These are phyloP conservation scores for Arabis hirsuta DNA, from an alignment of 345 rosid genomes.

Conservation along the genomic window DNA sequence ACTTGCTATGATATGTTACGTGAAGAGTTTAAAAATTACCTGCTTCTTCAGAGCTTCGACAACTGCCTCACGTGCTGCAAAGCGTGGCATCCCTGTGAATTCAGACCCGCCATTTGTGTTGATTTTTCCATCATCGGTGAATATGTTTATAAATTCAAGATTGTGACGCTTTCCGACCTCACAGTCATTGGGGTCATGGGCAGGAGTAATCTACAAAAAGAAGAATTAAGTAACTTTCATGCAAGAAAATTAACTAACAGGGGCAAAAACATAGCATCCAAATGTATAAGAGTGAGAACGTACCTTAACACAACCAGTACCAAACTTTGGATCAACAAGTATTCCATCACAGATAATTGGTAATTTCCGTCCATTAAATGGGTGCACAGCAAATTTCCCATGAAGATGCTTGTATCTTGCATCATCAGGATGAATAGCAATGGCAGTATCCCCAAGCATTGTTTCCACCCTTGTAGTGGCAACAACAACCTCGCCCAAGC, in stretches of 20 bases:
- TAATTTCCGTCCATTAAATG: constrained; percentile 87
- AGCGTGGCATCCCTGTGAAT: constrained; percentile 88
- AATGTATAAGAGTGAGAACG: constrained; percentile 20
- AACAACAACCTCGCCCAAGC: constrained; percentile 83
- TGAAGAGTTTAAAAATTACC: constrained; percentile 46
- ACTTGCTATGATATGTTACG: not conserved
- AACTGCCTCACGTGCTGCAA: constrained; percentile 85
- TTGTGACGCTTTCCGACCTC: constrained; percentile 89
- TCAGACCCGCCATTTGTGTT: constrained; percentile 79
- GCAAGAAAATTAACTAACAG: constrained; percentile 10
- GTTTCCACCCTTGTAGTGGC: constrained; percentile 99
- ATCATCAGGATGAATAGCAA: constrained; percentile 94
- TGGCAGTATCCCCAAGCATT: constrained; percentile 97
- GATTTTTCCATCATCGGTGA: constrained; percentile 92
- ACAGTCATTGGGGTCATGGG: constrained; percentile 96
- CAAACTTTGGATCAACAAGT: constrained; percentile 88
- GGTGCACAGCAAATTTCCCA: constrained; percentile 86
- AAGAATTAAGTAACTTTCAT: constrained; percentile 10
- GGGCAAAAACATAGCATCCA: constrained; percentile 20
- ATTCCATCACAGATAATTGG: constrained; percentile 77
- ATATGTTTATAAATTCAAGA: constrained; percentile 79
- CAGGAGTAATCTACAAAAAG: constrained; percentile 87
- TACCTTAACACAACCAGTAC: constrained; percentile 99
- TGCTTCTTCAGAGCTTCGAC: constrained; percentile 67
- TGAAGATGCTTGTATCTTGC: constrained; percentile 81